Base-by-base conservation (phyloP, 148 eudicot species). In the Rhododendron henanense region DNA sequence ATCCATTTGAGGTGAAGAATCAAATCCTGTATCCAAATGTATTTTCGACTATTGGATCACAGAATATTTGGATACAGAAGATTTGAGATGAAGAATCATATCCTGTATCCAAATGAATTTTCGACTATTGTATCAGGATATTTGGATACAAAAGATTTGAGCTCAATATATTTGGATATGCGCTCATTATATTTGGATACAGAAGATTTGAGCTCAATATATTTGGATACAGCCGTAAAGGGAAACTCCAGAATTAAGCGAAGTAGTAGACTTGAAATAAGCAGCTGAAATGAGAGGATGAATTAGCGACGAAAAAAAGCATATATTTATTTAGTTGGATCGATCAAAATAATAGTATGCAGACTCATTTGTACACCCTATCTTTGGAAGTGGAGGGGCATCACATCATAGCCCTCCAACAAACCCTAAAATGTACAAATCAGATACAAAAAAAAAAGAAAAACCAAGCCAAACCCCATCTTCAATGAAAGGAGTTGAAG, bases 401-500 rank as follows among this genome's bases (percentile, higher is more conserved):
- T 37, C 47, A 75, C 8, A 6, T 2, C 79, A 71, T n/a, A n/a
- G 59, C 85, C 79, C 79, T 50, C 73, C 83, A 83, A 35, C 39
- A 83, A 77, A 41, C 28, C 79, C 69, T 67, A 61, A 89, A 79
- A 85, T 79, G 85, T 87, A 87, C 89, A 85, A 80, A 79, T 81
- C 86, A 82, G 61, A 79, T 79, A 79, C 81, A n/a, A 23, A 5
- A 75, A 35, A 57, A 90, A n/a, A 23, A 5, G 39, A 35, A 7
- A 44, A 57, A 90, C 9, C 84, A 87, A 89, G 89, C 88, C 89
- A 78, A 31, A 65, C 39, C 21, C 67, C 67, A 87, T 90, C 95
- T 93, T 93, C 95, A 93, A 91, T 93, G 94, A 48, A 89, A 78
- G 21, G 47, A 83, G 23, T 90, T 91, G 92, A 91, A 91, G 92